phyloP scores from a whole-genome alignment of 1,284 basidiomycete genomes.

The Rhodotorula sp. region DNA sequence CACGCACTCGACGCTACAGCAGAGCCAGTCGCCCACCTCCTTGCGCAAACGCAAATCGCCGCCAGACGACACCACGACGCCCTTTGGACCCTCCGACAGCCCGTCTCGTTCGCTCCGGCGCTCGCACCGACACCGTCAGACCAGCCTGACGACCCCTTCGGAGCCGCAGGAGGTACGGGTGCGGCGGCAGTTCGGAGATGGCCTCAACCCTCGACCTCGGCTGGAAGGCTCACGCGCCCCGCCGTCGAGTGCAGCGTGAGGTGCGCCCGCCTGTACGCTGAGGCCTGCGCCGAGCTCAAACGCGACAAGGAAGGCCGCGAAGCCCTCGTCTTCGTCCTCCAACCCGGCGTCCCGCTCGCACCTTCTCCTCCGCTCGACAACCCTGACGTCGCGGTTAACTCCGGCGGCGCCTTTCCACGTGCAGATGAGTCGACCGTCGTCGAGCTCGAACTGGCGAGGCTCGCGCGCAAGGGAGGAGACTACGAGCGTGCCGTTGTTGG shows the following conservation, averaged over 20 bases:
- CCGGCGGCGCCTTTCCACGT: neutral
- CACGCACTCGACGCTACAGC: constrained; percentile 37
- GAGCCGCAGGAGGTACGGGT: neutral
- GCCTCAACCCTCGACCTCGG: constrained; percentile 8
- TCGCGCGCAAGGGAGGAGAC: constrained; percentile 71
- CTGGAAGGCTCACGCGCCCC: constrained; percentile 29
- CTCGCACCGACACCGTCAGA: neutral
- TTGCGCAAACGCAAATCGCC: constrained; percentile 29
- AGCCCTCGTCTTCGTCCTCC: constrained; percentile 29
- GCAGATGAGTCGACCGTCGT: constrained; percentile 13
- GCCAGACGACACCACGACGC: constrained; percentile 32
- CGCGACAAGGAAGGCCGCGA: constrained; percentile 43
- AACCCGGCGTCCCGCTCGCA: constrained; percentile 13
- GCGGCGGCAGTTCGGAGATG: neutral
- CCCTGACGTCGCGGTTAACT: neutral
- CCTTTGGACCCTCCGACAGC: constrained; percentile 39
- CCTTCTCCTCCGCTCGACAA: neutral
- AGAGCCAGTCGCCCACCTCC: constrained; percentile 39
- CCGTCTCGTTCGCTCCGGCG: constrained; percentile 30
- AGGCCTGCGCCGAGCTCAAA: constrained; percentile 34
- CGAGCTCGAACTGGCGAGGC: constrained; percentile 45
- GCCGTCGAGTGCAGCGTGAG: constrained; percentile 40
- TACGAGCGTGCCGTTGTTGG: constrained; percentile 66
- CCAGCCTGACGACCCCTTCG: constrained; percentile 11
- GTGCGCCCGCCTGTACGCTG: constrained; percentile 44